These are phyloP conservation scores for Aschersonia sp. DNA, from an alignment of 2,329 filamentous ascomycete species.

Conservation along the genomic window DNA sequence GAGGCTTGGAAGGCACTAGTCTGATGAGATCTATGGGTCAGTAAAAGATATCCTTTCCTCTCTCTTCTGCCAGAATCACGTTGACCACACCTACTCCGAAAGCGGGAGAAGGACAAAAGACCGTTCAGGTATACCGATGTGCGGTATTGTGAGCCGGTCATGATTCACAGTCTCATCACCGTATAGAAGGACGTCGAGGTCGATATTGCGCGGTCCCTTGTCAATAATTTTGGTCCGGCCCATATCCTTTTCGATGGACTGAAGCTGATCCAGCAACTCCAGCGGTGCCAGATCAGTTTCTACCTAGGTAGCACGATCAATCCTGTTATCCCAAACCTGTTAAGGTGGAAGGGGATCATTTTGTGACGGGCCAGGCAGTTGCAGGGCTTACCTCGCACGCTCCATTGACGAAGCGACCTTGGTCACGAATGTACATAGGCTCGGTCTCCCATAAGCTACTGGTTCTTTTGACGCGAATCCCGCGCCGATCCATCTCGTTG, in stretches of 20 bases:
- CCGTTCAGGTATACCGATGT: constrained; percentile 71
- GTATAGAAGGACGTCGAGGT: constrained; percentile 84
- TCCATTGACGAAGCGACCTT: constrained; percentile 80
- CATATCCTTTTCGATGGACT: constrained; percentile 67
- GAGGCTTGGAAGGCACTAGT: constrained; percentile 38
- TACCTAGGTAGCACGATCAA: constrained; percentile 40
- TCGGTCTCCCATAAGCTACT: constrained; percentile 89
- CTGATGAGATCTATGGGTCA: constrained; percentile 15
- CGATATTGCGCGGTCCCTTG: constrained; percentile 89
- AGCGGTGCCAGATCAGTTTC: constrained; percentile 65
- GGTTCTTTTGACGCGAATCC: constrained; percentile 62
- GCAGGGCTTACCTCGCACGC: constrained; percentile 58
- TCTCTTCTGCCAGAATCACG: not conserved
- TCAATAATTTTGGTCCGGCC: constrained; percentile 75
- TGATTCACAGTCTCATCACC: constrained; percentile 50
- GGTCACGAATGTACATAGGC: constrained; percentile 91
- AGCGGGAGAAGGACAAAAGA: constrained; percentile 88
- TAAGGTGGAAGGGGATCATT: not conserved
- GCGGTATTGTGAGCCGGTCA: constrained; percentile 69
- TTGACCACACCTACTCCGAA: constrained; percentile 44
- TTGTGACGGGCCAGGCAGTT: not conserved
- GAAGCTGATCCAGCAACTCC: constrained; percentile 63
- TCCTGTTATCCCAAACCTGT: no score
- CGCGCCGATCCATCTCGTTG: constrained; percentile 55
- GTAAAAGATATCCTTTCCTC: not conserved